Evolutionary conservation across 2,329 filamentous ascomycete genomes (phyloP).

Genomic region (Penicillium occitanis): DNA sequence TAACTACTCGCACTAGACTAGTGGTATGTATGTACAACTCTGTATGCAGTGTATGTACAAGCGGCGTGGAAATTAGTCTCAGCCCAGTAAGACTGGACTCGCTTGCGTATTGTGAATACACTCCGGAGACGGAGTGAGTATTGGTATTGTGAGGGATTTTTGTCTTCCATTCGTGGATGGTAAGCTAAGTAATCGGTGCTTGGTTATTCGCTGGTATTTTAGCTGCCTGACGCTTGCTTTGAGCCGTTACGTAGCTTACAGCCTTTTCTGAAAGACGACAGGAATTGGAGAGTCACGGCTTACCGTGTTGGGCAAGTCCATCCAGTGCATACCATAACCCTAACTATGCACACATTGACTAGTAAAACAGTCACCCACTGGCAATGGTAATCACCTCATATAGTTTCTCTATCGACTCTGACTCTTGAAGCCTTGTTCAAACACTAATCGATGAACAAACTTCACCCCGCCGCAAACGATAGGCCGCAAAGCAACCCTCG

Average conservation of each 20-base stretch:
- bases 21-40: not conserved
- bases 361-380: not conserved
- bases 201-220: not conserved
- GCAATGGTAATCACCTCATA: not conserved
- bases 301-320: conserved; percentile 18
- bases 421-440: not conserved
- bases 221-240: not conserved
- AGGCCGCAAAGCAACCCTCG: not conserved
- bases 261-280: too few species aligned
- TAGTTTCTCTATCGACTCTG: not conserved
- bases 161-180: not conserved
- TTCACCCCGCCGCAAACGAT: not conserved
- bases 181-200: not conserved
- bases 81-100: not conserved
- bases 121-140: not conserved
- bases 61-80: conserved; percentile 8
- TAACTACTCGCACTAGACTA: not conserved
- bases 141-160: conserved; percentile 14
- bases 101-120: not conserved
- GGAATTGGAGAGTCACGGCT: not conserved
- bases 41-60: not conserved
- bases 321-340: not conserved
- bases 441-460: not conserved
- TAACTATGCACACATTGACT: not conserved
- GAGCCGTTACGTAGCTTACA: too few species aligned